Base-by-base conservation (phyloP, 2,329 filamentous ascomycete genomes). In the Diplocarpon mali region DNA sequence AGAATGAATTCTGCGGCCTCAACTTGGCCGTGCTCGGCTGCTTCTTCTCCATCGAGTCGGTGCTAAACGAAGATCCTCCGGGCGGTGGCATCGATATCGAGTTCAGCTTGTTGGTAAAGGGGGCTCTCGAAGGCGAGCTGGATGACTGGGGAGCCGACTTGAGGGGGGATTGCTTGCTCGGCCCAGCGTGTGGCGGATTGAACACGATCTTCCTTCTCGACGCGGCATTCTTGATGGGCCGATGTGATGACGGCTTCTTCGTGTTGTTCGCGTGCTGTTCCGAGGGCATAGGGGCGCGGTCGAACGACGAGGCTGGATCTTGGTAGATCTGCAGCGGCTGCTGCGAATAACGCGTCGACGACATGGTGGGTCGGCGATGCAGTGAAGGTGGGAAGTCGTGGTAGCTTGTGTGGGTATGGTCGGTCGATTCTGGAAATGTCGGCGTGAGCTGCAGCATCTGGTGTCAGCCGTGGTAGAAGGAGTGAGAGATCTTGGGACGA, bases 11-110 rank as follows among this genome's bases (percentile, higher is more conserved):
- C 50, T 75, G 75, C 52, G 76, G 67, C 63, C 78, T 77, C 60
- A 74, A 78, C 47, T 69, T 75, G 40, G 76, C 75, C 59, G 78
- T 67, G 45, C 71, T 62, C 1, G 76, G 74, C 52, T 65, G 65
- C 61, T 77, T 83, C 71, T 87, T 87, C 57, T 75, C 69, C 44
- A 81, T 74, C 24, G 79, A 83, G 63, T 85, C 83, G 30, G 81
- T 83, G 30, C 65, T 65, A 56, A 73, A 72, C 15, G 62, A 62
- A 45, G 71, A 67, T 50, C 68, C 67, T 43, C 67, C 63, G 2
- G 83, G 83, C 28, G 81, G 82, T 39, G 78, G 75, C 67, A 87
- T 80, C 35, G 73, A 68, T 48, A 84, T 69, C 55, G 78, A 73
- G 60, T 83, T 80, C 51, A 92, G 69, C 57, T 76, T 77, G 59